Percentiles rank a stretch among this genome's conserved stretches.
Evolutionary conservation across 2,329 filamentous ascomycete species (phyloP).

Genomic region (Neurospora sp.): DNA sequence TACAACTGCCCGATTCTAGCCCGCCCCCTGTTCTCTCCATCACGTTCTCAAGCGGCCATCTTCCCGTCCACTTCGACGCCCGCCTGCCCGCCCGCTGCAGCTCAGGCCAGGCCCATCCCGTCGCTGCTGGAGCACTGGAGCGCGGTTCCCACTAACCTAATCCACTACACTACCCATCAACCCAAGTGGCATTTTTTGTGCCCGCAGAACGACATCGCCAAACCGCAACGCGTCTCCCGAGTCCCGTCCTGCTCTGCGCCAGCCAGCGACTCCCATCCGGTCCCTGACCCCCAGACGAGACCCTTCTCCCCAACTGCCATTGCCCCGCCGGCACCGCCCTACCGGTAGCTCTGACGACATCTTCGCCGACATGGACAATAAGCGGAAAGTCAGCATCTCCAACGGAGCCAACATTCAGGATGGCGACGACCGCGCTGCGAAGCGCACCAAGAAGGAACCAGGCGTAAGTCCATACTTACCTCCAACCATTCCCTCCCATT

Average conservation of each 20-base stretch:
- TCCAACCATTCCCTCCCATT: not conserved
- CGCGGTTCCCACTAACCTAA: conserved; percentile 6
- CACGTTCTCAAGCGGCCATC: not conserved
- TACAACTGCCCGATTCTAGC: not conserved
- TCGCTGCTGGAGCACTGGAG: not conserved
- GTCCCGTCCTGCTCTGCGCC: conserved; percentile 1
- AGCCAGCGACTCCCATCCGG: conserved; percentile 6
- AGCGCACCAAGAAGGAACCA: conserved; percentile 41
- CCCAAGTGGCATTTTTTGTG: conserved; percentile 12
- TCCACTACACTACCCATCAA: not conserved
- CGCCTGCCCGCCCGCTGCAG: not conserved
- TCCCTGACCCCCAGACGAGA: not conserved
- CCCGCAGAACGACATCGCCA: conserved; percentile 7
- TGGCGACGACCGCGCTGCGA: conserved; percentile 41
- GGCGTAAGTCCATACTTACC: conserved; percentile 29
- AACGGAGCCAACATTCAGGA: conserved; percentile 35
- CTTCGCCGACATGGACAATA: conserved; percentile 39
- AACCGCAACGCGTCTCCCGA: conserved; percentile 10
- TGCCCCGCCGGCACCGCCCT: conserved; percentile 9
- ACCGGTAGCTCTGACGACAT: not conserved
- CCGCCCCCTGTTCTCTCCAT: not conserved
- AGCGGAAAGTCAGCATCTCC: conserved; percentile 40
- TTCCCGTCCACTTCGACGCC: not conserved
- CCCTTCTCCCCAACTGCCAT: conserved; percentile 10
- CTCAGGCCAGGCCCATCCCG: not conserved